phyloP scores from a whole-genome alignment of 2,329 filamentous ascomycete species.

The Colletotrichum sp. region DNA sequence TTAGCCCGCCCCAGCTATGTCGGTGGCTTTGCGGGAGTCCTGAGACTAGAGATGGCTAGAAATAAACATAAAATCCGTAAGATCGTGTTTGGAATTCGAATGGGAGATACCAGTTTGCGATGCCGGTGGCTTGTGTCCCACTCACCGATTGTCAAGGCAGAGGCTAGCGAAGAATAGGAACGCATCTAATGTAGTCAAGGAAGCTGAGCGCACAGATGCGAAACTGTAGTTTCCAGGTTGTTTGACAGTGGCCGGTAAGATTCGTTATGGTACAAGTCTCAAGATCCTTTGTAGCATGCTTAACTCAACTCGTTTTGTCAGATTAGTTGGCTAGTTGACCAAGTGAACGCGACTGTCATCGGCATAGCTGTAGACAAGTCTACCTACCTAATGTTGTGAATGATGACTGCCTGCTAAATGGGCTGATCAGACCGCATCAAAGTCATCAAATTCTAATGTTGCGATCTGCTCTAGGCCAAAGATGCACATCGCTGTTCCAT shows the following conservation, averaged over 20 bases:
- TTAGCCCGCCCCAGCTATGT: background rate
- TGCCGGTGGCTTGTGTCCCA: background rate
- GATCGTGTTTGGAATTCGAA: background rate
- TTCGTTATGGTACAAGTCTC: rapidly evolving
- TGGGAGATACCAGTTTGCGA: background rate
- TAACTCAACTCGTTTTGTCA: background rate
- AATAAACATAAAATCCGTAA: background rate
- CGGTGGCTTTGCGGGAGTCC: background rate
- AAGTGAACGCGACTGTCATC: background rate
- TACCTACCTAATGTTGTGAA: background rate
- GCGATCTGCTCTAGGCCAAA: background rate
- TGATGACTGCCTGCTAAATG: background rate
- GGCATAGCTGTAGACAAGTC: background rate
- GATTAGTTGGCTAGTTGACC: background rate
- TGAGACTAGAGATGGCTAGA: rapidly evolving
- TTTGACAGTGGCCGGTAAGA: rapidly evolving
- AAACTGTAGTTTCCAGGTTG: background rate
- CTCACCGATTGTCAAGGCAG: background rate
- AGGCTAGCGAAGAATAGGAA: background rate
- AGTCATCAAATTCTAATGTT: background rate
- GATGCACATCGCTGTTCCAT: background rate
- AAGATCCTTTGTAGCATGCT: background rate
- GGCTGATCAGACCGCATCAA: background rate
- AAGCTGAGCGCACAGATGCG: background rate
- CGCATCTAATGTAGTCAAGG: background rate